These are phyloP conservation scores for Ophiosphaerella herpotricha DNA, from an alignment of 2,329 filamentous ascomycete genomes.

Conservation along the genomic window DNA sequence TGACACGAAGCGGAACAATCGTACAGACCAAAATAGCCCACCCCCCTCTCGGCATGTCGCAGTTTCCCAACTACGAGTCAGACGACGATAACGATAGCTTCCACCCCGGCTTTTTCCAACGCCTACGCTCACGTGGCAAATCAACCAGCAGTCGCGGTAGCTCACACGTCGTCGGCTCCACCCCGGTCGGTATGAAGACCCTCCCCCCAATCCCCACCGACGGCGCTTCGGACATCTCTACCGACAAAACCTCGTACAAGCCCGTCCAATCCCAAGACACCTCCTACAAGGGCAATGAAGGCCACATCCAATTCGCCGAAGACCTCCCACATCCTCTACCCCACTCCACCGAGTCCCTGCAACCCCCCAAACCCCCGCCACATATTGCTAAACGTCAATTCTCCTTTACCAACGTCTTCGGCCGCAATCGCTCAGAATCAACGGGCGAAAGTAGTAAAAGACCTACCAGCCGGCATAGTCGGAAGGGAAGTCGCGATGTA, in stretches of 20 bases:
- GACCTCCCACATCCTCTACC: constrained; percentile 34
- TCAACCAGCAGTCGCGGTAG: constrained; percentile 33
- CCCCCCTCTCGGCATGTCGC: constrained; percentile 85
- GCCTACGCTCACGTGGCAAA: constrained; percentile 41
- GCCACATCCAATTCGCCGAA: constrained; percentile 52
- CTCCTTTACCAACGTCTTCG: constrained; percentile 87
- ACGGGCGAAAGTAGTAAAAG: constrained; percentile 23
- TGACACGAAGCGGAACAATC: constrained; percentile 43
- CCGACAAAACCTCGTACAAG: constrained; percentile 54
- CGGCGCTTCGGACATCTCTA: constrained; percentile 29
- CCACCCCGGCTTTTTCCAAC: constrained; percentile 56
- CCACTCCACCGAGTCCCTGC: constrained; percentile 49
- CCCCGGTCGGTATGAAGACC: constrained; percentile 26
- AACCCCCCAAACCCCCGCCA: constrained; percentile 63
- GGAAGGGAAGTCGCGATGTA: constrained; percentile 40
- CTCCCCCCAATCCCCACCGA: constrained; percentile 28
- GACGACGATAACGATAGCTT: constrained; percentile 43
- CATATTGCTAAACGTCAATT: constrained; percentile 73
- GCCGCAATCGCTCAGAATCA: constrained; percentile 49
- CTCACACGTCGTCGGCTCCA: constrained; percentile 14
- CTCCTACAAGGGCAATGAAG: constrained; percentile 48
- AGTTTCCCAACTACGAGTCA: constrained; percentile 70
- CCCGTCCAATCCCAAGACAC: constrained; percentile 52
- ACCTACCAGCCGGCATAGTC: constrained; percentile 34
- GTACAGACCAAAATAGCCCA: constrained; percentile 60